Evolutionary conservation across 169 alveolate species (phyloP).

Genomic region (Condylostoma magnum): DNA sequence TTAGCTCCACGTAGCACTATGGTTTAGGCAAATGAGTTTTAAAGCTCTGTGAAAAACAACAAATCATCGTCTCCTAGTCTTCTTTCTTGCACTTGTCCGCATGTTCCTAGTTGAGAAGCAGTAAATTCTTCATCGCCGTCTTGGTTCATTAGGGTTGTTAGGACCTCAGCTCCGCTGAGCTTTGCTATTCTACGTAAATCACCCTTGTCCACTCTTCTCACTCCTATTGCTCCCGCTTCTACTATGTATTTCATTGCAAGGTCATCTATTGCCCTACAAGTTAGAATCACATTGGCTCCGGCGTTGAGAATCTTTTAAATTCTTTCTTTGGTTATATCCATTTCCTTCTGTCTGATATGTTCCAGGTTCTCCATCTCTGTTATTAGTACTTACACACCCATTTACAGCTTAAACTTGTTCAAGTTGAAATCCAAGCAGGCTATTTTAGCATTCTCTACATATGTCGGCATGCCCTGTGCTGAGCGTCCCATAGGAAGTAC

Average conservation of each 20-base stretch:
- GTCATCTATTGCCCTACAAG: conserved; percentile 98
- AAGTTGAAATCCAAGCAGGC: conserved; percentile 97
- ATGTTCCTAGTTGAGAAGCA: conserved; percentile 83
- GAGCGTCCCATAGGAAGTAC: conserved; percentile 93
- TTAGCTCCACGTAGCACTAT: conserved; percentile 97
- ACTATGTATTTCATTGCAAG: conserved; percentile 97
- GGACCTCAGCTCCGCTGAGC: conserved; percentile 89
- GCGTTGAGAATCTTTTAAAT: conserved; percentile 92
- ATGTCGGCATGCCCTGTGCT: conserved; percentile 95
- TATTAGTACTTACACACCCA: conserved; percentile 94
- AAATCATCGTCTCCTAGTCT: conserved; percentile 98
- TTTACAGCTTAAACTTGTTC: conserved; percentile 93
- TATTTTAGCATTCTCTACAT: conserved; percentile 92
- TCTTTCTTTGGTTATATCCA: conserved; percentile 96
- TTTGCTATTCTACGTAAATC: conserved; percentile 96
- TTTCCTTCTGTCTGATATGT: conserved; percentile 93
- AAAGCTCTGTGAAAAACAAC: conserved; percentile 94
- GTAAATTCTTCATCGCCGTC: conserved; percentile 97
- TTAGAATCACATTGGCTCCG: conserved; percentile 98
- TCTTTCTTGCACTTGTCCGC: conserved; percentile 82
- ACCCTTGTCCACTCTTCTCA: conserved; percentile 95
- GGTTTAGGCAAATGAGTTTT: conserved; percentile 83
- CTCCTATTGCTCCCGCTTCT: conserved; percentile 96
- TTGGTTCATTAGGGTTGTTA: conserved; percentile 20
- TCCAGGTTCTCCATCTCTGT: conserved; percentile 96